Conservation (phyloP, 192 early-diverging fungal species). For the Mortierella hygrophila region DNA sequence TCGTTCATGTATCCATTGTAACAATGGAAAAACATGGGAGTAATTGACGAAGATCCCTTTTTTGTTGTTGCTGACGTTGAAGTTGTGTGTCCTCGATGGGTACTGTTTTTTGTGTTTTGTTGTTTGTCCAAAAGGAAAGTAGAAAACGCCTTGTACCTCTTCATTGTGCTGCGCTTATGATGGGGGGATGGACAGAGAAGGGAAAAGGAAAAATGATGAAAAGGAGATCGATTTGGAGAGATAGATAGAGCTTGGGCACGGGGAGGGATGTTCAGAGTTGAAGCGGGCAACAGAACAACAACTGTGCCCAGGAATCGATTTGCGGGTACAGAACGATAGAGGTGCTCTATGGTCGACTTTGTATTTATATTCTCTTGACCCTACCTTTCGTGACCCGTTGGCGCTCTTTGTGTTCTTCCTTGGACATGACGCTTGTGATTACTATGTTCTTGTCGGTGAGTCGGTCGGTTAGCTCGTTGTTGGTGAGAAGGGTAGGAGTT, state of each 20-base stretch:
- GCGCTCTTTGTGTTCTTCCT: constrained; percentile 43
- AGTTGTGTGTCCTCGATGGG: background rate
- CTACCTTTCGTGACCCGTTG: constrained; percentile 55
- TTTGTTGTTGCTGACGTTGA: background rate
- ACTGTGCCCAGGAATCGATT: background rate
- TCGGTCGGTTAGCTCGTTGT: background rate
- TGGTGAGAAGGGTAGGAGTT: background rate
- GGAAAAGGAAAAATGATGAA: background rate
- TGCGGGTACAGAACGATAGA: background rate
- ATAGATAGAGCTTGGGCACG: background rate
- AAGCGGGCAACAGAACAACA: background rate
- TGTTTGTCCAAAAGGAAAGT: background rate
- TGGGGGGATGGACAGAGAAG: background rate
- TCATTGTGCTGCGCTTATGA: background rate
- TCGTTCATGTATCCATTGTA: background rate
- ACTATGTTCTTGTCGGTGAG: background rate
- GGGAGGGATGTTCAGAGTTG: background rate
- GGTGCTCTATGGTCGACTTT: background rate
- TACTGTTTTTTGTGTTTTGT: too few relatives aligned
- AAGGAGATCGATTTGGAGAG: background rate
- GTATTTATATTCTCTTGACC: background rate
- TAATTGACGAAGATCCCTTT: background rate
- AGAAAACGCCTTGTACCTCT: background rate
- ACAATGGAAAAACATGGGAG: background rate
- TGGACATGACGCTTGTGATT: background rate